Percentiles rank a stretch among this genome's conserved stretches.
Evolutionary conservation across 2,329 filamentous ascomycete genomes (phyloP).

Genomic region (Leptographium flavum): DNA sequence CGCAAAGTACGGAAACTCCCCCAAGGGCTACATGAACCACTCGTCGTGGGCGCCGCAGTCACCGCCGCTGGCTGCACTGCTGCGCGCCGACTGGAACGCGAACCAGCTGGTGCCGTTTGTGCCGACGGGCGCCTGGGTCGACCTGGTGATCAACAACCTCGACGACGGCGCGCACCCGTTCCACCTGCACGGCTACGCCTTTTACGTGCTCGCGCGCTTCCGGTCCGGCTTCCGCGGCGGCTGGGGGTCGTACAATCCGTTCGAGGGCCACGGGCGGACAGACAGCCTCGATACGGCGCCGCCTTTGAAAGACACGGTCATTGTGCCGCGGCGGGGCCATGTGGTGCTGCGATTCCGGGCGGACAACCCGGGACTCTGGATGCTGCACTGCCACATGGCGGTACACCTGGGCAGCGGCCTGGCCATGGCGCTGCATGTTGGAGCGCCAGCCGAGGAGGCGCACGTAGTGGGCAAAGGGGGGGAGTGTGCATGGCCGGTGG

Average conservation of each 20-base stretch:
- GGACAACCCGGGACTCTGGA: constrained; percentile 23
- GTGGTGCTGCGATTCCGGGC: constrained; percentile 20
- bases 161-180: constrained; percentile 35
- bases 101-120: constrained; percentile 1
- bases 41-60: constrained; percentile 9
- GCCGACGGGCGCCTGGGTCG: constrained; percentile 22
- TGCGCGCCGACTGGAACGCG: constrained; percentile 1
- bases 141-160: constrained; percentile 33
- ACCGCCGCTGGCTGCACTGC: constrained; percentile 4
- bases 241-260: constrained; percentile 4
- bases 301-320: constrained; percentile 21
- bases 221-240: constrained; percentile 12
- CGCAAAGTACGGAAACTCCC: constrained; percentile 3
- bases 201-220: constrained; percentile 6
- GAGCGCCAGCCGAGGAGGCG: neutral
- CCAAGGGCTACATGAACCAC: constrained; percentile 10
- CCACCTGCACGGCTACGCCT: constrained; percentile 21
- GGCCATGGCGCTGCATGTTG: constrained; percentile 19
- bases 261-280: neutral
- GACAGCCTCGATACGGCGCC: neutral
- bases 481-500: no score
- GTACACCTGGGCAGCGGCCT: constrained; percentile 26
- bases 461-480: neutral
- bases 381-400: constrained; percentile 23
- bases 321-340: constrained; percentile 20